Base-by-base conservation (phyloP, 768 basidiomycete genomes). In the Sarcomyxa edulis region DNA sequence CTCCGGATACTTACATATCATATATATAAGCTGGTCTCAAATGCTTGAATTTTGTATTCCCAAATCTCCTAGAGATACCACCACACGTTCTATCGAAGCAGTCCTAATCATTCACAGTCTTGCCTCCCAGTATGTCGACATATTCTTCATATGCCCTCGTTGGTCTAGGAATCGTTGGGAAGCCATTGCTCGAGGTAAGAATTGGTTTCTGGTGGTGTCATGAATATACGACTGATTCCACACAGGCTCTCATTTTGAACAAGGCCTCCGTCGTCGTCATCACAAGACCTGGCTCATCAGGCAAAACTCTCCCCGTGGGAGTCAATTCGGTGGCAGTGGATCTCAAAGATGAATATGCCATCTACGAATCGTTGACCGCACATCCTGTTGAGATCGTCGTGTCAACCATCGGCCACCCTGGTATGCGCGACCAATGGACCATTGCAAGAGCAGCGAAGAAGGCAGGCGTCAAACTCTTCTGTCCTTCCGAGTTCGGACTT, bases 391-490 rank as follows among this genome's bases (percentile, higher is more conserved):
- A 64, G 25, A 63, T 63, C 10, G 47, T 66, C 23, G 27, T 65
- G 19, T 60, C 61, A 16, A 55, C 61, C 7, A 53, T 43, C 4
- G 46, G 35, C 8, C 61, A 46, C 1, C 46, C 58, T 11, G 25
- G 38, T 2, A 47, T 44, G 6, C 65, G 65, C 35, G 43, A 37
- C 15, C 28, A 49, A 2, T n/a, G n/a, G n/a, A n/a, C n/a, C n/a
- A 40, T 66, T 24, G 62, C 57, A 12, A 54, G 59, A 6, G 65
- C 64, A 11, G 60, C 65, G 19, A 61, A 60, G 39, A 49, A 45
- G 26, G 64, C 62, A 0, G 55, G 50, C 1, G 60, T 66, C n/a
- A 59, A 60, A 43, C 26, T 67, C 33, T 65, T 66, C 32, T 61
- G 61, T 14, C 61, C 64, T 11, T 58, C 56, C 12, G 65, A 66